Evolutionary conservation across 2,329 filamentous ascomycete species (phyloP), one percentile per base, ranked within the genome.

Genomic region (Fonsecaea monophora): DNA sequence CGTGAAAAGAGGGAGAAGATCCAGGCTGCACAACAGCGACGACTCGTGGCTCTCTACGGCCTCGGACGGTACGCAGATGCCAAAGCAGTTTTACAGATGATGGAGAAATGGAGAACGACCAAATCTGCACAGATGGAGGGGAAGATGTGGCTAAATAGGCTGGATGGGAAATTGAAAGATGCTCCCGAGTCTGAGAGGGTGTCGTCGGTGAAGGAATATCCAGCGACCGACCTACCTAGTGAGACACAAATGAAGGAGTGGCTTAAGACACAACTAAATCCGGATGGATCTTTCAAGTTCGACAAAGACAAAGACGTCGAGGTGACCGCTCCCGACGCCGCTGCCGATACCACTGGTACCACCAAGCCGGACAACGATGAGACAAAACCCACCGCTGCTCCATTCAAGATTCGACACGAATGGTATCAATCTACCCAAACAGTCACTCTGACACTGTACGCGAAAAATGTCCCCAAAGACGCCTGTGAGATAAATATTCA

Each of bases 11-110:
- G 91, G 59, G 87, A 92, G 70, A 84, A 90, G 35, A 92, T 97
- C 77, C 84, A 89, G 54, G 87, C 92, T n/a, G 90, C 92, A 1
- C 92, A 97, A 74, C 87, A 95, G 74, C 88, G 94, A 72, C 87
- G 94, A 42, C 91, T 87, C 4, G 87, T 96, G 12, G 86, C 90
- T 10, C 83, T 94, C 32, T 91, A 88, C 77, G 86, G 89, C 57
- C 81, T 93, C 48, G 87, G 86, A 38, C 84, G 87, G 61, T 92
- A 88, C 73, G 92, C 89, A 3, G 90, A 97, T 78, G 90, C 93
- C 0, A 85, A 89, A 66, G 86, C 88, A 71, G 87, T 94, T 70
- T 87, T 94, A 21, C 81, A 79, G n/a, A 78, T 84, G 35, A 83
- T 89, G 50, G 81, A 81, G 67, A 84, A 83, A 72, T 78, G 84